A percentile compares a stretch with the other conserved stretches of the same genome.
Conservation (phyloP, 2,329 filamentous ascomycete genomes). For the Aspergillus pseudotamarii region DNA sequence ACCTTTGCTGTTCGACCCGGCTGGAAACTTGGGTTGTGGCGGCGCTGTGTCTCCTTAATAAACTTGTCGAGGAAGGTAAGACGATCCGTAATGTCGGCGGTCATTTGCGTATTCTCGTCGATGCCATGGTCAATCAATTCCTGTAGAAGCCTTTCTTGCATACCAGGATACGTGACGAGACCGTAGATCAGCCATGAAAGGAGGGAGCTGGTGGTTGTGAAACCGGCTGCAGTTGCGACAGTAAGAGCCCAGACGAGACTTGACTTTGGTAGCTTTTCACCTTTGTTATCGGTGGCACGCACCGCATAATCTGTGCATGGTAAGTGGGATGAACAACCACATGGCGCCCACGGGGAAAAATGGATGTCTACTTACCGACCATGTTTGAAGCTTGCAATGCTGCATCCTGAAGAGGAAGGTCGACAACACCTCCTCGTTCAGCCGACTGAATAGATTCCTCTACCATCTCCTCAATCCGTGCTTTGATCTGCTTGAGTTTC, state of each 20-base stretch:
- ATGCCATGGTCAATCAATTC: conserved; percentile 57
- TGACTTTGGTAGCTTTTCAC: conserved; percentile 54
- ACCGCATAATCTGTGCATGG: conserved; percentile 30
- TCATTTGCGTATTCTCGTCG: conserved; percentile 45
- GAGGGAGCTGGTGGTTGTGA: conserved; percentile 61
- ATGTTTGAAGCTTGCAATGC: conserved; percentile 43
- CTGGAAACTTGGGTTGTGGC: conserved; percentile 64
- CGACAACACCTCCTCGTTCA: conserved; percentile 26
- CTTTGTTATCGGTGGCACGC: conserved; percentile 57
- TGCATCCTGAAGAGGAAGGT: conserved; percentile 46
- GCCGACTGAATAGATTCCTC: conserved; percentile 25
- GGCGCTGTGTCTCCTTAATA: conserved; percentile 62
- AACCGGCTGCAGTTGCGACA: conserved; percentile 60
- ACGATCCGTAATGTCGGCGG: conserved; percentile 50
- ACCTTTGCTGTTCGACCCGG: conserved; percentile 59
- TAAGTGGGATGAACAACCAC: not conserved
- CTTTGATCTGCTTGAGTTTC: conserved; percentile 34
- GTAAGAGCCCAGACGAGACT: conserved; percentile 47
- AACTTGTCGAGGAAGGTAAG: conserved; percentile 48
- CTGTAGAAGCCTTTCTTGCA: conserved; percentile 60
- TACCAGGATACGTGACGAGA: conserved; percentile 55
- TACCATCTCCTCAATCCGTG: conserved; percentile 23
- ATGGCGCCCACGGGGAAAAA: not conserved
- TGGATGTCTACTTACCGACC: conserved; percentile 34
- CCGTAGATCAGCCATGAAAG: conserved; percentile 61